These are phyloP conservation scores for Mortierella claussenii DNA, from an alignment of 192 early-diverging fungal species.

Conservation along the genomic window DNA sequence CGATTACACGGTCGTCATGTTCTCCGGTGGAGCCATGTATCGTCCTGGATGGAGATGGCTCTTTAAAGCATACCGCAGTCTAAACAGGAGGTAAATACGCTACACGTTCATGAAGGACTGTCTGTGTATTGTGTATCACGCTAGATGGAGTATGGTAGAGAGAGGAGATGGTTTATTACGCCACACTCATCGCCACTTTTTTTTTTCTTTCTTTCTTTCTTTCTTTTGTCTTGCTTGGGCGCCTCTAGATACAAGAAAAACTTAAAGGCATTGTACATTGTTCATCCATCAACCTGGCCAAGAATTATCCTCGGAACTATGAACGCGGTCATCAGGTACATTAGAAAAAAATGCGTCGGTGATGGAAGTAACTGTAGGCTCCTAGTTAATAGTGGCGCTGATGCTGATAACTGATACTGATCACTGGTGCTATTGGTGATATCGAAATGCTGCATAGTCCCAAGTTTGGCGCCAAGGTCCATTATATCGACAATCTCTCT, in stretches of 20 bases:
- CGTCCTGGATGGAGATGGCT: constrained; percentile 88
- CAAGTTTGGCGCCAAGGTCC: constrained; percentile 89
- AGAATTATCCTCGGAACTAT: constrained; percentile 86
- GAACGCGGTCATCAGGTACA: constrained; percentile 85
- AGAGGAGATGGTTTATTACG: too few relatives aligned
- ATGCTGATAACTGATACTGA: too few relatives aligned
- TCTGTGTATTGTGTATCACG: too few relatives aligned
- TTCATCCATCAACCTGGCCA: constrained; percentile 90
- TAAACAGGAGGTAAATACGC: constrained; percentile 74
- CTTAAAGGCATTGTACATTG: constrained; percentile 90
- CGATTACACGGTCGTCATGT: constrained; percentile 91
- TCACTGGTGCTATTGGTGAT: too few relatives aligned
- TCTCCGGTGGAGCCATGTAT: constrained; percentile 80
- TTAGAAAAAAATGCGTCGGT: too few relatives aligned
- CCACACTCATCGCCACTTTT: background rate
- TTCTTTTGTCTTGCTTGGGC: too few relatives aligned
- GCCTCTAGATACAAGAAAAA: constrained; percentile 91
- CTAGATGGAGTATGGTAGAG: too few relatives aligned
- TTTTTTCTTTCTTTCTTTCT: background rate
- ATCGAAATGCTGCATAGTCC: constrained; percentile 63
- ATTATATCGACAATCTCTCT: constrained; percentile 79
- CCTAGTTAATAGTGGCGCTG: too few relatives aligned
- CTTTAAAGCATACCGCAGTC: constrained; percentile 82
- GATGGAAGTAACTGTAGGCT: too few relatives aligned
- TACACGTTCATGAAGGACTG: background rate